These are phyloP conservation scores for Entoloma clypeatum DNA, from an alignment of 1,284 basidiomycete species.

Conservation along the genomic window DNA sequence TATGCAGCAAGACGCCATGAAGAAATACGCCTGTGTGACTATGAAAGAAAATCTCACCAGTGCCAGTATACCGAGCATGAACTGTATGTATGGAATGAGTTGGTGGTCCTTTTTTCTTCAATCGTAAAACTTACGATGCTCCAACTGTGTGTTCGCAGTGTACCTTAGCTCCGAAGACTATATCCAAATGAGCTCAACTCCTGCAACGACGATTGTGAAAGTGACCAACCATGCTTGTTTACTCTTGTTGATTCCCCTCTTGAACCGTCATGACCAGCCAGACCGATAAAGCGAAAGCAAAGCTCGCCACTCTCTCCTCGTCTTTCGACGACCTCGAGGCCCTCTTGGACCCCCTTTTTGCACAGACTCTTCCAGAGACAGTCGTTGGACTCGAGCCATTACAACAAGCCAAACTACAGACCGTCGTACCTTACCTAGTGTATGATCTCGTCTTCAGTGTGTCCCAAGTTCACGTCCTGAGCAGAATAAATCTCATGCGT, in stretches of 20 bases:
- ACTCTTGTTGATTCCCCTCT: conserved; percentile 28
- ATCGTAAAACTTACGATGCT: conserved; percentile 65
- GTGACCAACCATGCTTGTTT: conserved; percentile 47
- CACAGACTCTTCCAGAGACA: conserved; percentile 63
- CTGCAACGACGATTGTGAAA: conserved; percentile 14
- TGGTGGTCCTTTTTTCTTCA: conserved; percentile 11
- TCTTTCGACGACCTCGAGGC: conserved; percentile 68
- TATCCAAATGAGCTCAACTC: conserved; percentile 9
- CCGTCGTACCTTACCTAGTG: conserved; percentile 70
- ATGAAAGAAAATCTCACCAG: conserved; percentile 49
- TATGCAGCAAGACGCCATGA: conserved; percentile 28
- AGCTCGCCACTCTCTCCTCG: conserved; percentile 45
- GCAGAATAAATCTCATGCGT: conserved; percentile 10
- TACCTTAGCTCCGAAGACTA: conserved; percentile 88
- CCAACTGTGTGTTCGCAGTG: conserved; percentile 90
- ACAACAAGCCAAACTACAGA: conserved; percentile 78
- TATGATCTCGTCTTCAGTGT: conserved; percentile 81
- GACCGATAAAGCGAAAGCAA: conserved; percentile 51
- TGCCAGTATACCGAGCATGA: conserved; percentile 95
- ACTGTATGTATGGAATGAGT: conserved; percentile 45
- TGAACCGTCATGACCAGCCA: conserved; percentile 46
- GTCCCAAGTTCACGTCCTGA: conserved; percentile 23
- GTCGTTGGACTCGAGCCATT: conserved; percentile 61
- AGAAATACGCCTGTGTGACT: conserved; percentile 1
- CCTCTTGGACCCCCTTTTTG: conserved; percentile 57